These are phyloP conservation scores for Trichoderma koningii DNA, from an alignment of 2,329 filamentous ascomycete genomes.

Conservation along the genomic window DNA sequence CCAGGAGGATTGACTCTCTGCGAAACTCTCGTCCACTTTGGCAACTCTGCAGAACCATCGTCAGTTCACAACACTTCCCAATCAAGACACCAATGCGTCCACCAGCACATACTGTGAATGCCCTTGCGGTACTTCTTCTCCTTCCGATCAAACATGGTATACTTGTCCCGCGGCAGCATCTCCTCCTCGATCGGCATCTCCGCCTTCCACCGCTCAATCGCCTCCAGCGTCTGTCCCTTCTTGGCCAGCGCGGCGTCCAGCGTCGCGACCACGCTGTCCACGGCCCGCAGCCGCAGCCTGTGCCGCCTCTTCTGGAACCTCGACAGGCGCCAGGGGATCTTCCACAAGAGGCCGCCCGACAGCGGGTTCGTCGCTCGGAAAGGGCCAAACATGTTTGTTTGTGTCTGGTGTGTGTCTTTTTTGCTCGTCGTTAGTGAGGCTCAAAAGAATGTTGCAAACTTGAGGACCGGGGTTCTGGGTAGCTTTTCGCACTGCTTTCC, in stretches of 20 bases:
- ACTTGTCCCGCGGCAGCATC: constrained; percentile 96
- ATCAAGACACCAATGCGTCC: constrained; percentile 33
- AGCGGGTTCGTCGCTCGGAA: constrained; percentile 79
- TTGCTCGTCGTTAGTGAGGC: constrained; percentile 30
- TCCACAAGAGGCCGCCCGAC: constrained; percentile 85
- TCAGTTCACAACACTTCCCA: constrained; percentile 29
- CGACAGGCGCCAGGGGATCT: constrained; percentile 95
- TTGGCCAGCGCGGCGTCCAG: constrained; percentile 76
- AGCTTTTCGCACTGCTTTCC: constrained; percentile 20
- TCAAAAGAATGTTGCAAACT: background rate
- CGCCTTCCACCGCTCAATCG: constrained; percentile 85
- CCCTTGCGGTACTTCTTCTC: constrained; percentile 95
- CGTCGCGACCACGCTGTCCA: constrained; percentile 84
- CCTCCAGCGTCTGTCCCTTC: constrained; percentile 70
- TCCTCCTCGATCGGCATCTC: constrained; percentile 96
- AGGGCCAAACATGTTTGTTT: constrained; percentile 70
- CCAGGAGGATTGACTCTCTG: constrained; percentile 93
- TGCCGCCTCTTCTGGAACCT: constrained; percentile 87
- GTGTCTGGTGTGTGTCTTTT: background rate
- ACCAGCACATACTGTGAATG: constrained; percentile 76
- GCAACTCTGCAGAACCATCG: constrained; percentile 59
- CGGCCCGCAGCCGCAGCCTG: constrained; percentile 75
- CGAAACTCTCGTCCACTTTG: constrained; percentile 94
- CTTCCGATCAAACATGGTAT: constrained; percentile 96
- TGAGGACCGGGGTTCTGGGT: background rate